Base-by-base conservation (phyloP, 2,329 filamentous ascomycete species). In the Stenocarpella maydis region DNA sequence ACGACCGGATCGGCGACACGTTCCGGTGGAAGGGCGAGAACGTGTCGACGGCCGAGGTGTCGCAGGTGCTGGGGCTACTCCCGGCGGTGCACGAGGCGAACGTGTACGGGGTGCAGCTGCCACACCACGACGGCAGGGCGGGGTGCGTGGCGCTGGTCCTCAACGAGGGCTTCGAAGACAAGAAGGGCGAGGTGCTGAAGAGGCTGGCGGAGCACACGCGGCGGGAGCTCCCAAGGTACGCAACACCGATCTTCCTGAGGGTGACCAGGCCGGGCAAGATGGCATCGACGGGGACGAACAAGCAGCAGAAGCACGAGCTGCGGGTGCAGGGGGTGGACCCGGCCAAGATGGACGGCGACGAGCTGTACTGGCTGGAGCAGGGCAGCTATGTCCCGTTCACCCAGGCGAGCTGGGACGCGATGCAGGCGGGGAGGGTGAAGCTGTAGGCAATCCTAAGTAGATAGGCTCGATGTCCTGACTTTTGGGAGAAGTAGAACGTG, bases 21-120 rank as follows among this genome's bases (percentile, higher is more conserved):
- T 94, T 91, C 81, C 87, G 91, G 60, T 94, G 91, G 91, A 93
- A 96, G 82, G 90, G 90, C 63, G 92, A 95, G 79, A 95, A 95
- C 74, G 92, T 95, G 1, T 93, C 91, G 3, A 95, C 92, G 0
- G 89, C 87, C 61, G 94, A 97, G 78, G 94, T 97, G 21, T 87
- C 91, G n/a, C 88, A 94, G 76, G 88, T 88, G 0, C 80, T 97
- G 0, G 91, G 92, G 17, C 80, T 83, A 0, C 91, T 94, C 76
- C 83, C 89, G 0, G 82, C 83, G 1, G 84, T 97, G 17, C 82
- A 86, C 39, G 94, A 97, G 81, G 91, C 92, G 39, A 97, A 97
- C 74, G 94, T 97, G 34, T 97, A 97, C 75, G 94, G 94, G 45
- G 92, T 97, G 2, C 79, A 88, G 50, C 80, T 97, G 9, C 94